Evolutionary conservation across 768 basidiomycete species (phyloP), one percentile per base, ranked within the genome.

Genomic region (Termitomyces sp.): DNA sequence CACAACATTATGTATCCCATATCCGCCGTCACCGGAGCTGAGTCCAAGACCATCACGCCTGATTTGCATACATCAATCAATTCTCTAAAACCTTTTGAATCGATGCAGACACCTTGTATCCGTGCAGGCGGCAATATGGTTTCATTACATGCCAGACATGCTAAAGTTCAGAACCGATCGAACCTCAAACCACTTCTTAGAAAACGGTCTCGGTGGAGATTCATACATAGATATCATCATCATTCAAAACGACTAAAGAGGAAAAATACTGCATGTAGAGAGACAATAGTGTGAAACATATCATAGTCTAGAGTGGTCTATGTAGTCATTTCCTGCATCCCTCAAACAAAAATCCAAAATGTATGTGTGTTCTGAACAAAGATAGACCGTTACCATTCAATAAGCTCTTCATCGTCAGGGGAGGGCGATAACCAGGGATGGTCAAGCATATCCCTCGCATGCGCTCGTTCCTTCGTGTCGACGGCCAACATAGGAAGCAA

Each of bases 401-500:
- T 70, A 34, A 77, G 71, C 40, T 74, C 65, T 57, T 79, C 78
- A 60, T 83, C 81, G 15, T 71, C 75, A 20, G 72, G 69, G 11
- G 71, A 69, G 40, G 74, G 69, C 59, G 74, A 70, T 60, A 96
- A 72, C 94, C 94, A 97, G 54, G 80, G 74, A 68, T 94, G 91
- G 59, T 85, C 77, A 57, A 87, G 78, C 78, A 95, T 79, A 60
- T 93, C 90, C 42, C 83, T 79, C 14, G 94, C 93, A 50, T 84
- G 79, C 47, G 81, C 82, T 38, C 94, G 87, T 57, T 84, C 74
- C 66, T 83, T 81, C 69, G 86, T 86, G 68, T 94, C 88, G 59
- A 87, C 73, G 36, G 80, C 76, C 63, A 94, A 80, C 92, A 92
- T 92, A 34, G 91, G 90, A 65, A 80, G 78, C 63, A 94, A 73